phyloP scores from a whole-genome alignment of 75 land plant species.

The Picea sitchensis region DNA sequence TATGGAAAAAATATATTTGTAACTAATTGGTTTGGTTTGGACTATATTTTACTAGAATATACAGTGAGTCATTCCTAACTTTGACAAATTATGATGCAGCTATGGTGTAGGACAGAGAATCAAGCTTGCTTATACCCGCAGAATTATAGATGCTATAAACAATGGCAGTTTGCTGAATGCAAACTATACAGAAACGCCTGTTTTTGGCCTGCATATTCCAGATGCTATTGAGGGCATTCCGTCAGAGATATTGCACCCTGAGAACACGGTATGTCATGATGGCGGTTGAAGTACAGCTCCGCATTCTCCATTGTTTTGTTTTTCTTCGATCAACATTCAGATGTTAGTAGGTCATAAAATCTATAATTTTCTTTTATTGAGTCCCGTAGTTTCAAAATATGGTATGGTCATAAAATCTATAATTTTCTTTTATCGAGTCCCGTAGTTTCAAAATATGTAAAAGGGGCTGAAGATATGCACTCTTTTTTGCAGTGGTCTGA shows the following conservation, averaged over 20 bases:
- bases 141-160: conserved; percentile 25
- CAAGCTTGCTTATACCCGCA: conserved; percentile 22
- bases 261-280: conserved; percentile 15
- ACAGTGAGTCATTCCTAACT: not conserved
- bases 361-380: not conserved
- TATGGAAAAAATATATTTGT: not conserved
- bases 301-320: not conserved
- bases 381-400: not conserved
- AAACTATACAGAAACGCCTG: conserved; percentile 16
- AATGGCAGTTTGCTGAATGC: conserved; percentile 20
- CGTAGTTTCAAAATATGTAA: not conserved
- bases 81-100: conserved; percentile 10
- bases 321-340: no score
- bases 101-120: conserved; percentile 28
- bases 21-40: not conserved
- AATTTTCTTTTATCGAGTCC: not conserved
- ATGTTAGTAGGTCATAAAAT: not conserved
- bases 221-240: conserved; percentile 20
- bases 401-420: not conserved
- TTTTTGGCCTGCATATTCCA: conserved; percentile 24
- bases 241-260: conserved; percentile 19
- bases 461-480: not conserved
- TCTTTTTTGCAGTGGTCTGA: conserved; percentile 32
- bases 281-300: not conserved
- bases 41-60: not conserved